A percentile compares a stretch with the other conserved stretches of the same genome.
phyloP scores from a whole-genome alignment of 441 rosid genomes.

The Pelargonium citronellum region DNA sequence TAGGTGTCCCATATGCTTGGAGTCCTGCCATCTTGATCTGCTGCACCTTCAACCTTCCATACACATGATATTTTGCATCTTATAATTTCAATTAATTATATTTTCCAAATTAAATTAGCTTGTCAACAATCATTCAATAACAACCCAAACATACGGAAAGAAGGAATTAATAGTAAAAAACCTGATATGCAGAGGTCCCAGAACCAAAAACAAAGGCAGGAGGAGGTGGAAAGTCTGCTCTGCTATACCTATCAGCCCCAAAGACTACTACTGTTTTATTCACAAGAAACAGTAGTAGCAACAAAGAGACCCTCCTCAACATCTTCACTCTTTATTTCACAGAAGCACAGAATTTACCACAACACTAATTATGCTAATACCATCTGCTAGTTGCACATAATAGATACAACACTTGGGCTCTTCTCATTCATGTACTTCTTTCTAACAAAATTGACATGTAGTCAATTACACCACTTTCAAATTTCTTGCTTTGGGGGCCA shows the following conservation, averaged over 20 bases:
- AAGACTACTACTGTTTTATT: neutral
- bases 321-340: neutral
- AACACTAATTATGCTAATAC: too few relatives aligned
- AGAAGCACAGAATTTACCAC: too few relatives aligned
- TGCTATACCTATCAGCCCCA: conserved; percentile 18
- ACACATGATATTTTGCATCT: neutral
- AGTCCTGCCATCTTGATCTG: conserved; percentile 25
- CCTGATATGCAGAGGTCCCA: conserved; percentile 25
- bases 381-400: too few relatives aligned
- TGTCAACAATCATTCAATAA: neutral
- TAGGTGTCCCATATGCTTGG: conserved; percentile 24
- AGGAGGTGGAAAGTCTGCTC: conserved; percentile 21
- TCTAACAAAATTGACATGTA: too few relatives aligned
- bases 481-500: too few relatives aligned
- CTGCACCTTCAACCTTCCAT: conserved; percentile 24
- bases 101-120: too few relatives aligned
- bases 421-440: too few relatives aligned
- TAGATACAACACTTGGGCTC: too few relatives aligned
- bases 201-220: conserved; percentile 23
- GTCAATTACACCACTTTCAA: too few relatives aligned
- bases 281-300: neutral
- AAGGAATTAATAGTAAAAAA: neutral
- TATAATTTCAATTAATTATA: too few relatives aligned
- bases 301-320: neutral
- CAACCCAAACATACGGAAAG: neutral